phyloP scores from a whole-genome alignment of 176 grass and related monocot species.

The Raddia distichophylla region DNA sequence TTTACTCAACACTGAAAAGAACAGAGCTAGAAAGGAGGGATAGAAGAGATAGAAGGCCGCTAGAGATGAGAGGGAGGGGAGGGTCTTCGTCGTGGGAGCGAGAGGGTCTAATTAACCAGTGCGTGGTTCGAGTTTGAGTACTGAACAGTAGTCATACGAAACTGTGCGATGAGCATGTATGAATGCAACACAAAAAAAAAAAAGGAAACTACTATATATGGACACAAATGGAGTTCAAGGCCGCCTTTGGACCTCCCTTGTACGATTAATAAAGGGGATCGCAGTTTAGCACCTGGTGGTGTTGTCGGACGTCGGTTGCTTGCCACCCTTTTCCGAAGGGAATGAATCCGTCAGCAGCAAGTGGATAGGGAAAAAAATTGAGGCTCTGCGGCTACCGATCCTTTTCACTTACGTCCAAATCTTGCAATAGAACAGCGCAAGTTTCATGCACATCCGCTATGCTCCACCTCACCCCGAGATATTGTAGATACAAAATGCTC shows the following conservation, averaged over 20 bases:
- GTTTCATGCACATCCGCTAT: conserved; percentile 23
- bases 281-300: conserved; percentile 24
- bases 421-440: conserved; percentile 10
- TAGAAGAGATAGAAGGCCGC: too few species aligned
- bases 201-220: too few species aligned
- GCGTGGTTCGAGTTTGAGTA: too few species aligned
- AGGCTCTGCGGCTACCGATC: background rate
- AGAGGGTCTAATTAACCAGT: too few species aligned
- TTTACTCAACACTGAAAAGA: too few species aligned
- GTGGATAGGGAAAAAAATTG: background rate
- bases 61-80: too few species aligned
- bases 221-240: too few species aligned
- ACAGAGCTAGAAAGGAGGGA: too few species aligned
- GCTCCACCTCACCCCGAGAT: background rate
- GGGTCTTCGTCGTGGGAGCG: too few species aligned
- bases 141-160: too few species aligned
- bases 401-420: conserved; percentile 36
- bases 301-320: conserved; percentile 27
- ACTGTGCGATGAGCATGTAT: too few species aligned
- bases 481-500: background rate
- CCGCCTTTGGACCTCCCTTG: background rate
- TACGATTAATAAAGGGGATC: background rate
- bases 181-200: too few species aligned
- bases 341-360: conserved; percentile 10
- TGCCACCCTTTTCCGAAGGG: background rate